Conservation (phyloP, 495 filamentous ascomycete species). For the Cercophora samala region DNA sequence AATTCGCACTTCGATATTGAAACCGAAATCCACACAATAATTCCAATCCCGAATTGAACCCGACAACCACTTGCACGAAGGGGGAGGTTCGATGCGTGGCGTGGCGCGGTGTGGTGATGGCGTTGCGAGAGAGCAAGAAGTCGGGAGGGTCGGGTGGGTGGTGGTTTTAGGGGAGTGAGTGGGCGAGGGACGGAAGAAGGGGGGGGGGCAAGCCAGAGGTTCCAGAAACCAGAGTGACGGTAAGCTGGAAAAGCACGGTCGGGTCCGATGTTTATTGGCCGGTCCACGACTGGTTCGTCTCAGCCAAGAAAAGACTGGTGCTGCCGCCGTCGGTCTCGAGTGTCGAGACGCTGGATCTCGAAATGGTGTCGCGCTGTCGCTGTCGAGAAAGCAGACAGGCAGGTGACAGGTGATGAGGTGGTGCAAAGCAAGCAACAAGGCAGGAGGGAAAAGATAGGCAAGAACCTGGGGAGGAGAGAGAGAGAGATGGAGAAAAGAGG, state of each 20-base stretch:
- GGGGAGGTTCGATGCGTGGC: too few relatives aligned
- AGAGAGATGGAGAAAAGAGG: slow-evolving; percentile 1
- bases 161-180: slow-evolving; percentile 11
- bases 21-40: not conserved
- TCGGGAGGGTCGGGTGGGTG: slow-evolving; percentile 14
- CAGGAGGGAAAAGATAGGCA: not conserved
- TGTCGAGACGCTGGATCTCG: too few relatives aligned
- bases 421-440: not conserved
- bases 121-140: slow-evolving; percentile 1
- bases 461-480: not conserved
- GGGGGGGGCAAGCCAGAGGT: slow-evolving; percentile 25
- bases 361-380: too few relatives aligned
- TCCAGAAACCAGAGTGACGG: slow-evolving; percentile 38
- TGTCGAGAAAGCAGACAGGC: too few relatives aligned
- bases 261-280: slow-evolving; percentile 31
- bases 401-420: not conserved
- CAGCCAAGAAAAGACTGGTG: slow-evolving; percentile 18
- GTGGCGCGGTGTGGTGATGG: slow-evolving; percentile 6
- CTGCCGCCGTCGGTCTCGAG: slow-evolving; percentile 13
- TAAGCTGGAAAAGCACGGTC: slow-evolving; percentile 24
- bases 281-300: slow-evolving; percentile 28
- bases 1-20: not conserved
- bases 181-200: slow-evolving; percentile 17
- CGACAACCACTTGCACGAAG: not conserved
- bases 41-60: not conserved